Percentiles rank a stretch among this genome's conserved stretches.
Evolutionary conservation across 176 grass and related monocot species (phyloP).

Genomic region (Bolboschoenus planiculmis): DNA sequence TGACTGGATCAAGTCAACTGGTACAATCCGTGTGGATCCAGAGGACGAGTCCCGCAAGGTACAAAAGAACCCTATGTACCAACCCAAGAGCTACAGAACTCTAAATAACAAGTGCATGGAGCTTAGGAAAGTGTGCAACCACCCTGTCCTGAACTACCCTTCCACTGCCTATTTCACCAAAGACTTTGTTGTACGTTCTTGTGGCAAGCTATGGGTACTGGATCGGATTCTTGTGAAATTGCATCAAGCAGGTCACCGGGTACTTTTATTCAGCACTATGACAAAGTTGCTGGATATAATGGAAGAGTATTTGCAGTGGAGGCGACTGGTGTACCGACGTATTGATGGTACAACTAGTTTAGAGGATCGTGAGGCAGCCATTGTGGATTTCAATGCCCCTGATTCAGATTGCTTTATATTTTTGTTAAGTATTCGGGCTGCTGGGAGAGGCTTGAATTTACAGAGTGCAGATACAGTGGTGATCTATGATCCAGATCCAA

Average conservation of each 20-base stretch:
- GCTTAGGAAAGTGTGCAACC: conserved; percentile 97
- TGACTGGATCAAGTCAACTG: conserved; percentile 98
- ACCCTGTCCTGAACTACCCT: conserved; percentile 88
- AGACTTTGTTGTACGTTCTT: conserved; percentile 88
- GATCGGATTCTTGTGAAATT: conserved; percentile 98
- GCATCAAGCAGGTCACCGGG: conserved; percentile 78
- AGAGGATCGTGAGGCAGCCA: conserved; percentile 89
- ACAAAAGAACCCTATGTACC: conserved; percentile 86
- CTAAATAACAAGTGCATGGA: conserved; percentile 99
- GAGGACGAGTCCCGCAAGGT: conserved; percentile 67
- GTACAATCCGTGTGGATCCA: conserved; percentile 98
- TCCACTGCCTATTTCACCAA: conserved; percentile 63
- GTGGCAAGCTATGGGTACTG: conserved; percentile 97
- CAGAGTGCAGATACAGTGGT: conserved; percentile 99
- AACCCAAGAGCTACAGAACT: conserved; percentile 79
- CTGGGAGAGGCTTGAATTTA: conserved; percentile 97
- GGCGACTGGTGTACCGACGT: conserved; percentile 73
- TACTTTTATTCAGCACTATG: conserved; percentile 99
- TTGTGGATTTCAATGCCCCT: conserved; percentile 95
- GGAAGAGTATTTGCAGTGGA: conserved; percentile 96
- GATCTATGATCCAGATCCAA: conserved; percentile 97
- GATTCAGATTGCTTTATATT: conserved; percentile 96
- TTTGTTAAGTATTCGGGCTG: conserved; percentile 97
- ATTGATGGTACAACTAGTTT: conserved; percentile 96
- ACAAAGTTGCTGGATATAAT: conserved; percentile 98